Conservation (phyloP, 257 asterid species). For the Lycium ferocissimum region DNA sequence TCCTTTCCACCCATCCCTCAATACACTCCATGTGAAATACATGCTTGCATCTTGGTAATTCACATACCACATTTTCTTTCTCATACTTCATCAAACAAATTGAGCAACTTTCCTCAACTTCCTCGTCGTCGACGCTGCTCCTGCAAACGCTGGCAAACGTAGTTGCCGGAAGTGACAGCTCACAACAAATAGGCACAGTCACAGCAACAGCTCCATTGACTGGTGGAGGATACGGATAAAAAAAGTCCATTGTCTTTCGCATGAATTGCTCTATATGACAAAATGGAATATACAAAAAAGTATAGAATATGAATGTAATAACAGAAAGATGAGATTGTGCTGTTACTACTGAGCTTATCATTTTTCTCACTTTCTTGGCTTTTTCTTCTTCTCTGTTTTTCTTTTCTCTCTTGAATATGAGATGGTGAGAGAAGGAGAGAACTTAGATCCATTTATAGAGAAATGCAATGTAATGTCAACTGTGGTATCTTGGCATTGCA, state of each 20-base stretch:
- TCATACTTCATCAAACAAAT: slow-evolving; percentile 64
- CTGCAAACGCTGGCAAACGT: slow-evolving; percentile 24
- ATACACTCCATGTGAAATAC: slow-evolving; percentile 67
- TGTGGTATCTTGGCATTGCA: slow-evolving; percentile 21
- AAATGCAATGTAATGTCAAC: slow-evolving; percentile 10
- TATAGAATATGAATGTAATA: slow-evolving; percentile 29
- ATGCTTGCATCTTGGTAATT: slow-evolving; percentile 58
- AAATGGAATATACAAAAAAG: slow-evolving; percentile 40
- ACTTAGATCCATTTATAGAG: slow-evolving; percentile 26
- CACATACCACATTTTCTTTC: slow-evolving; percentile 54
- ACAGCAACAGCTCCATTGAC: neutral
- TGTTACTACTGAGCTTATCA: slow-evolving; percentile 37
- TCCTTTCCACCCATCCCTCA: slow-evolving; percentile 57
- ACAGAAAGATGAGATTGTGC: slow-evolving; percentile 31
- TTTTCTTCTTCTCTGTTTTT: neutral
- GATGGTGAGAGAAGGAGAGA: neutral
- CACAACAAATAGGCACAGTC: neutral
- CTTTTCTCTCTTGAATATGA: neutral
- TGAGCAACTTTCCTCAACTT: slow-evolving; percentile 48
- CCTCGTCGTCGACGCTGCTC: neutral
- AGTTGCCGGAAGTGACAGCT: slow-evolving; percentile 15
- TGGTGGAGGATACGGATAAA: neutral
- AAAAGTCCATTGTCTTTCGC: neutral
- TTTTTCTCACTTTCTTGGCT: slow-evolving; percentile 12
- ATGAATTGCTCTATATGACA: slow-evolving; percentile 27